Evolutionary conservation across 345 rosid genomes (phyloP), one percentile per base, ranked within the genome.

Genomic region (Salix suchowensis): DNA sequence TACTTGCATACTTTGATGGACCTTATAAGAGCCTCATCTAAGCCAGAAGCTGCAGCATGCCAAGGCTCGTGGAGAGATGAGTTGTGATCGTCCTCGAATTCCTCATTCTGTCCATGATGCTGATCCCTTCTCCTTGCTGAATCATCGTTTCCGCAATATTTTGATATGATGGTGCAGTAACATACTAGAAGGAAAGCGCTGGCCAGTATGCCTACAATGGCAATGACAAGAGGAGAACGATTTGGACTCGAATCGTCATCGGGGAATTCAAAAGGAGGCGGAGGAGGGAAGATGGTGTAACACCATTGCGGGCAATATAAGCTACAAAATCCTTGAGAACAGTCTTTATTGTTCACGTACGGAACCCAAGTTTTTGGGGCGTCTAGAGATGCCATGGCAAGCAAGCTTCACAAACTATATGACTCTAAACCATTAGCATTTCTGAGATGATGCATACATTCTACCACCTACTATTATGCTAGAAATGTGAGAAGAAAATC

Each of bases 221-320:
- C 89, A 5, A 93, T 92, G 54, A 91, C 87, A 46, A 93, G 91
- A 78, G 99, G 99, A 64, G 99, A 90, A 67, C 91, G 86, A 66
- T 46, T 90, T 2, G 91, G 79, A 80, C 79, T 71, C n/a, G 96
- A 85, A 78, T 75, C 60, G 44, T 85, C 86, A 71, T 83, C 81
- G 23, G 86, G 76, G 74, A 84, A 77, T 1, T 75, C 46, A 37
- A 71, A 18, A 28, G 86, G 82, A 64, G 87, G 86, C n/a, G 98
- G 94, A 60, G 99, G 94, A 65, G 99, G 91, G 76, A 78, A 86
- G 61, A 86, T 80, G 58, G 83, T 77, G 87, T 86, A 89, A 85
- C 99, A 91, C 93, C 97, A 91, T 77, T 89, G 98, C 28, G 96
- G 98, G 50, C 97, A 96, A 74, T 86, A 81, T 23, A 88, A 74